Conservation (phyloP, 169 alveolate genomes). For the Plasmodium billcollinsi region DNA sequence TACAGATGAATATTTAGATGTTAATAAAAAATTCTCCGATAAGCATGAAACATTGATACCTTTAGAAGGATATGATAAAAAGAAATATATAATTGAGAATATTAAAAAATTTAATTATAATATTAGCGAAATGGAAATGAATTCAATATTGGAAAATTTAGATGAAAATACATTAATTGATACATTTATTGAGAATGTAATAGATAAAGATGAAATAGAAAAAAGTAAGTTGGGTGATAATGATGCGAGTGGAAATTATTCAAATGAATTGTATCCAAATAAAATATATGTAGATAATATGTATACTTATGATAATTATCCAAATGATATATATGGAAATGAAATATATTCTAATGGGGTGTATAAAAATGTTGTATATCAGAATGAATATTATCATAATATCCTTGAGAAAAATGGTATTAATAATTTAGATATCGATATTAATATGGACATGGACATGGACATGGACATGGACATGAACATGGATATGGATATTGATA, state of each 20-base stretch:
- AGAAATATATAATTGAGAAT: constrained; percentile 34
- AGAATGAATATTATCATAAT: constrained; percentile 17
- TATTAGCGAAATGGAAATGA: constrained; percentile 44
- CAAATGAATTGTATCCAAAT: constrained; percentile 16
- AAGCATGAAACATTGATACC: constrained; percentile 10
- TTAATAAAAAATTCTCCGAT: neutral
- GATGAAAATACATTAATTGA: constrained; percentile 45
- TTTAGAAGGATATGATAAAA: constrained; percentile 21
- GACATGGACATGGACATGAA: neutral
- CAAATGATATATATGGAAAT: constrained; percentile 7
- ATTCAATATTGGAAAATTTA: constrained; percentile 23
- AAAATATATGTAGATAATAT: neutral
- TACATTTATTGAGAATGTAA: constrained; percentile 25
- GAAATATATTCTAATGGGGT: constrained; percentile 16
- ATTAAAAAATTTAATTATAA: constrained; percentile 36
- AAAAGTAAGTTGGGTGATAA: constrained; percentile 36
- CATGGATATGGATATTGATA: neutral
- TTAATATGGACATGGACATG: neutral
- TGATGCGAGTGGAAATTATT: constrained; percentile 1
- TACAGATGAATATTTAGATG: neutral
- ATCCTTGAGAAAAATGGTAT: constrained; percentile 18
- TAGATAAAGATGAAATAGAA: constrained; percentile 19
- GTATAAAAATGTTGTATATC: constrained; percentile 6
- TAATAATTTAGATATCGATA: neutral
- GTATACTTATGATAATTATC: constrained; percentile 13